Evolutionary conservation across 2,329 filamentous ascomycete genomes (phyloP).

Genomic region (Epichloe scottii): DNA sequence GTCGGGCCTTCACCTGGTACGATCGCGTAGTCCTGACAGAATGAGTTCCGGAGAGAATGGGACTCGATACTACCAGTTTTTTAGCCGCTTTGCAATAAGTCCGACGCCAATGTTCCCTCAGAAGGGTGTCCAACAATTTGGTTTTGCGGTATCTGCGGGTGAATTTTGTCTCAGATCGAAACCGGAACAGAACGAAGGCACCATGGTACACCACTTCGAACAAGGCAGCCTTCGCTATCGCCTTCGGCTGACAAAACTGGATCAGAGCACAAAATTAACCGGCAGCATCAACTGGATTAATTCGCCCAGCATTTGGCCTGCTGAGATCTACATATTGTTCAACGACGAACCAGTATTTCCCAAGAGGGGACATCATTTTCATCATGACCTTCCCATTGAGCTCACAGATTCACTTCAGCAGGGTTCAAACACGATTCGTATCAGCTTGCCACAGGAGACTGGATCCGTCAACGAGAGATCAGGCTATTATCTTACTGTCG

Average conservation of each 20-base stretch:
- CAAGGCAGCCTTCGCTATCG: conserved; percentile 45
- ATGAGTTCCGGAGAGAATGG: conserved; percentile 14
- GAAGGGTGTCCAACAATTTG: conserved; percentile 27
- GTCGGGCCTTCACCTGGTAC: conserved; percentile 33
- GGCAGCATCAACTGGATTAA: conserved; percentile 42
- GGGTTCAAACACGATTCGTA: conserved; percentile 49
- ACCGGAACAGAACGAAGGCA: background rate
- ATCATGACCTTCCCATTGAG: conserved; percentile 65
- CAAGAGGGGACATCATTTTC: conserved; percentile 58
- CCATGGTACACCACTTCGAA: background rate
- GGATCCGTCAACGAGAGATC: conserved; percentile 14
- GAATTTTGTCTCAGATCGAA: conserved; percentile 23
- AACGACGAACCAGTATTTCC: conserved; percentile 47
- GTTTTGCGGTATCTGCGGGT: conserved; percentile 31
- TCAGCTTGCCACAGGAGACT: conserved; percentile 28
- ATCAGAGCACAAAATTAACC: conserved; percentile 24
- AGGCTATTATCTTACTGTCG: conserved; percentile 53
- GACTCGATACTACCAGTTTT: conserved; percentile 42
- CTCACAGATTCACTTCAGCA: conserved; percentile 46
- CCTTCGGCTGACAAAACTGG: conserved; percentile 46
- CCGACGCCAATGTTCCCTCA: conserved; percentile 30
- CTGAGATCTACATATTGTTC: conserved; percentile 53
- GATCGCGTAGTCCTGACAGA: conserved; percentile 35
- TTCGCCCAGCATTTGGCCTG: conserved; percentile 58
- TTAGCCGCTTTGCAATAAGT: conserved; percentile 35